Evolutionary conservation across 1,284 basidiomycete species (phyloP).

Genomic region (Ustilago sp.): DNA sequence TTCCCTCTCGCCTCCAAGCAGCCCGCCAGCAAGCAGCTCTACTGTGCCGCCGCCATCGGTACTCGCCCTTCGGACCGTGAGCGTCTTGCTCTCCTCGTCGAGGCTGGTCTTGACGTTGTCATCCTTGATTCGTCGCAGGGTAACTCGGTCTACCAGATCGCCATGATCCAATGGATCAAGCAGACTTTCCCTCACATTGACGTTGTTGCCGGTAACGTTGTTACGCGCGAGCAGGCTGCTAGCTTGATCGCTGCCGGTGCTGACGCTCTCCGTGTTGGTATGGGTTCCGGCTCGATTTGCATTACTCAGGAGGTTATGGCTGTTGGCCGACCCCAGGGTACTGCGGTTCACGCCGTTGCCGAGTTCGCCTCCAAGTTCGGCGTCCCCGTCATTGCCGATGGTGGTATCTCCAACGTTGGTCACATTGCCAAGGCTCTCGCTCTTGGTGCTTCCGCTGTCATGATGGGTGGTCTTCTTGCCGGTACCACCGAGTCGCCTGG

Average conservation of each 20-base stretch:
- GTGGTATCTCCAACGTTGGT: constrained; percentile 93
- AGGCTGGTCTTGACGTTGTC: constrained; percentile 95
- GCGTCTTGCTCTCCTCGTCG: constrained; percentile 85
- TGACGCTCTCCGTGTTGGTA: constrained; percentile 92
- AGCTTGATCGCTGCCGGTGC: constrained; percentile 92
- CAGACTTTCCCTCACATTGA: constrained; percentile 78
- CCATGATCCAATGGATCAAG: constrained; percentile 97
- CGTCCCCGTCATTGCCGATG: constrained; percentile 97
- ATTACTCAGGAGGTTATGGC: constrained; percentile 99
- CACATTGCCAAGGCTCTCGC: constrained; percentile 97
- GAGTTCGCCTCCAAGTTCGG: constrained; percentile 95
- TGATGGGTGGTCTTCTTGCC: constrained; percentile 98
- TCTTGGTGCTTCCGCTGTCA: constrained; percentile 92
- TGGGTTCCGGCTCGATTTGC: constrained; percentile 98
- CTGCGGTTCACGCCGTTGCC: constrained; percentile 92
- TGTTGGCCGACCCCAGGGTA: constrained; percentile 97
- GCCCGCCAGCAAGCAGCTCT: constrained; percentile 92
- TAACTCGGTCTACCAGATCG: constrained; percentile 92
- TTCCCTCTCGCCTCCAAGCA: constrained; percentile 95
- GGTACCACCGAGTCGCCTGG: constrained; percentile 97
- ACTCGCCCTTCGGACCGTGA: constrained; percentile 90
- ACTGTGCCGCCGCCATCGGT: constrained; percentile 95
- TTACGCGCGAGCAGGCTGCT: constrained; percentile 97
- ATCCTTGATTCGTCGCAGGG: constrained; percentile 96
- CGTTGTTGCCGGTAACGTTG: constrained; percentile 96